Conservation (phyloP, 73 alveolate species). For the Paramecium biaurelia region DNA sequence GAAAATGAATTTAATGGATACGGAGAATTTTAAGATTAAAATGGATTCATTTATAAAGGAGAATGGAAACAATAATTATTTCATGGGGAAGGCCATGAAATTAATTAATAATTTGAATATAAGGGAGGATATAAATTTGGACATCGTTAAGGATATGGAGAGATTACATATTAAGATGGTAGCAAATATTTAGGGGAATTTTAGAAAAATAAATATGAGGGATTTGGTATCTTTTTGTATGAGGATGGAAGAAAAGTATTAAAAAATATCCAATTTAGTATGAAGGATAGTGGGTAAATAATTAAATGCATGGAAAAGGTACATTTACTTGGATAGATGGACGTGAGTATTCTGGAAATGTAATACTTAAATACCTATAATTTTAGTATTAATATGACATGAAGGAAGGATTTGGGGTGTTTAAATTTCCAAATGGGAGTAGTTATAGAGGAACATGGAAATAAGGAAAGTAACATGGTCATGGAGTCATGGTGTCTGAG, state of each 20-base stretch:
- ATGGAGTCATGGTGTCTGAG: conserved; percentile 23
- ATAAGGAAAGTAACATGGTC: conserved; percentile 52
- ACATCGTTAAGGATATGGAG: conserved; percentile 71
- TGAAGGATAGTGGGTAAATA: conserved; percentile 71
- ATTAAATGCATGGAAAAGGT: conserved; percentile 73
- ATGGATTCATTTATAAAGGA: conserved; percentile 65
- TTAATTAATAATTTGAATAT: conserved; percentile 68
- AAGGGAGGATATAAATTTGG: conserved; percentile 67
- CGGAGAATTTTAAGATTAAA: conserved; percentile 67
- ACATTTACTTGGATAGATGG: conserved; percentile 71
- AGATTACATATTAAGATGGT: conserved; percentile 63
- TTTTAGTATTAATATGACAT: background rate
- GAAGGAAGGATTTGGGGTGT: conserved; percentile 18
- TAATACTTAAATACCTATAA: background rate
- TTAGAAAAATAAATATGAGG: conserved; percentile 65
- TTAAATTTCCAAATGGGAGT: background rate
- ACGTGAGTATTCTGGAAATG: conserved; percentile 58
- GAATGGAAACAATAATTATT: conserved; percentile 31
- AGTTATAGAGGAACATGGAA: conserved; percentile 46
- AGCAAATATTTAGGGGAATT: conserved; percentile 70
- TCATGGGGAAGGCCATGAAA: conserved; percentile 64
- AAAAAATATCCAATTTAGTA: conserved; percentile 43
- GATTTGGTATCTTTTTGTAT: conserved; percentile 71
- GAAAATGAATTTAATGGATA: conserved; percentile 70
- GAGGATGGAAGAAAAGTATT: conserved; percentile 69